These are phyloP conservation scores for Globisporangium megalacanthum DNA, from an alignment of 352 stramenopile species.

Conservation along the genomic window DNA sequence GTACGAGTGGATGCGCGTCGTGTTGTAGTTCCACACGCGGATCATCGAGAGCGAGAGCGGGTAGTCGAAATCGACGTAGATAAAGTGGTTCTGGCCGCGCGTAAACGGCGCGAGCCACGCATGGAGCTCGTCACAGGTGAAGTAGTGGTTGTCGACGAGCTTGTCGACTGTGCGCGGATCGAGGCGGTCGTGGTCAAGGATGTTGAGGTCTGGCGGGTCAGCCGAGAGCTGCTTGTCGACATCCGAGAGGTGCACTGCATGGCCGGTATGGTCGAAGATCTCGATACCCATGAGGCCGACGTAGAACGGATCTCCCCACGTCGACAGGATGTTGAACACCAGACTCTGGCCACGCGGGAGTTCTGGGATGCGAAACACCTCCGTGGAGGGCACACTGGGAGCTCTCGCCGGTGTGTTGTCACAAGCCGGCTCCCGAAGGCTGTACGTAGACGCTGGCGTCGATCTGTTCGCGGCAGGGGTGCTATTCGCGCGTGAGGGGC, in stretches of 20 bases:
- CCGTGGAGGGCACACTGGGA: constrained; percentile 9
- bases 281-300: constrained; percentile 89
- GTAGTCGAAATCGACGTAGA: constrained; percentile 79
- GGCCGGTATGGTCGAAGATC: constrained; percentile 79
- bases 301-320: constrained; percentile 90
- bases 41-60: constrained; percentile 74
- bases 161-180: constrained; percentile 86
- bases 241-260: constrained; percentile 52
- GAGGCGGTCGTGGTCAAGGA: constrained; percentile 62
- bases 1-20: constrained; percentile 73
- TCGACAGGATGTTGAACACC: constrained; percentile 82
- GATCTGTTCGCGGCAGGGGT: neutral
- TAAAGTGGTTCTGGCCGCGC: constrained; percentile 62
- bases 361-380: constrained; percentile 63
- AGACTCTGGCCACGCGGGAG: constrained; percentile 66
- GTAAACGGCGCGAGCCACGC: constrained; percentile 86
- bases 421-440: neutral
- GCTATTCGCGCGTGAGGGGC: neutral
- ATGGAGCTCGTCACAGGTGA: constrained; percentile 86
- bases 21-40: constrained; percentile 89
- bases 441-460: neutral
- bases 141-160: constrained; percentile 83
- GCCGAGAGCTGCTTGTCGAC: constrained; percentile 69
- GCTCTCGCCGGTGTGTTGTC: neutral
- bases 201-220: constrained; percentile 79